Conservation (phyloP, 257 asterid species). For the Lavandula angustifolia region DNA sequence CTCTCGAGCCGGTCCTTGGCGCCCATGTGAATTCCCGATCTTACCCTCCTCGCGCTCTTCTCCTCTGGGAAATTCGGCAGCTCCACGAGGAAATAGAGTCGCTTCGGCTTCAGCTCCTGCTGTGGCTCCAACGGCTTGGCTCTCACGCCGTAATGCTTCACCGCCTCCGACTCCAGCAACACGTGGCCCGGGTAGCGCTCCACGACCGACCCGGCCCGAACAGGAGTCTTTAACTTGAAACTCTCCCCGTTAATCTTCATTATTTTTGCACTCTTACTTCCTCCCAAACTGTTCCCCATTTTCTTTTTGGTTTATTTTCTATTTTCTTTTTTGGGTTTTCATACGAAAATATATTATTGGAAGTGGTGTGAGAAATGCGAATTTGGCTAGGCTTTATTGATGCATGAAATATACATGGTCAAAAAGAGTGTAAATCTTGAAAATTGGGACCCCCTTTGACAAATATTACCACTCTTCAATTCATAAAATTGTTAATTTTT, state of each 20-base stretch:
- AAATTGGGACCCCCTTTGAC: slow-evolving; percentile 39
- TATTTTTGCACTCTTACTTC: slow-evolving; percentile 58
- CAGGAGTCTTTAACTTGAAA: slow-evolving; percentile 59
- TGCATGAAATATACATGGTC: slow-evolving; percentile 38
- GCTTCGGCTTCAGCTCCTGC: slow-evolving; percentile 63
- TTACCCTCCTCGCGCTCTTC: slow-evolving; percentile 57
- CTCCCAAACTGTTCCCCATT: slow-evolving; percentile 83
- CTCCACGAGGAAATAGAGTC: slow-evolving; percentile 78
- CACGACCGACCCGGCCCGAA: slow-evolving; percentile 62
- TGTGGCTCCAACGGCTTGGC: slow-evolving; percentile 85
- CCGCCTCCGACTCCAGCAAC: slow-evolving; percentile 74
- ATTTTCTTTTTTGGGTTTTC: not conserved
- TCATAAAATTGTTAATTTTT: not conserved
- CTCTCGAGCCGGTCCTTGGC: slow-evolving; percentile 94
- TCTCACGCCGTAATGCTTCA: slow-evolving; percentile 72
- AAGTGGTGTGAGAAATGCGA: not conserved
- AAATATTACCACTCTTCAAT: slow-evolving; percentile 14
- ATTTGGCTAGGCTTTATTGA: slow-evolving; percentile 31
- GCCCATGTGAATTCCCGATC: slow-evolving; percentile 91
- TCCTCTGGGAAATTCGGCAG: slow-evolving; percentile 63
- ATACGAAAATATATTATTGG: not conserved
- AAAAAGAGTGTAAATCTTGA: slow-evolving; percentile 50
- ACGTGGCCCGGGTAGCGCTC: slow-evolving; percentile 63
- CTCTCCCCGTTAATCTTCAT: slow-evolving; percentile 84
- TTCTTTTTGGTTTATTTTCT: not conserved